Evolutionary conservation across 768 basidiomycete genomes (phyloP), one percentile per base, ranked within the genome.

Genomic region (Rhodotorula graminis): DNA sequence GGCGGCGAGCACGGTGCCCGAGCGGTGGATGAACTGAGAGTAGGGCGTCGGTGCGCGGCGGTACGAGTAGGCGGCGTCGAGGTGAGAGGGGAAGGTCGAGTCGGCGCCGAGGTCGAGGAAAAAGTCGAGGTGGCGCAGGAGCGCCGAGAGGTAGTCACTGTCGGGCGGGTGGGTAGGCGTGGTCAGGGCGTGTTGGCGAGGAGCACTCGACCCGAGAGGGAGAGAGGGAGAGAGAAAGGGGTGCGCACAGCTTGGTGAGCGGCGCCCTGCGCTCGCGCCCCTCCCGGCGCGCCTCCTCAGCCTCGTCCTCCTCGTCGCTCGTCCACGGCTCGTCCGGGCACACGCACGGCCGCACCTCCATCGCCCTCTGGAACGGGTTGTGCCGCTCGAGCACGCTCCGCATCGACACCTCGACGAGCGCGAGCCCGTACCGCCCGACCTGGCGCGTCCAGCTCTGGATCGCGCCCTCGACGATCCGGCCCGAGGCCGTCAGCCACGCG

Each of bases 401-500:
- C 40, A 63, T 65, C 42, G 68, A 67, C 15, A 74, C 76, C 80
- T 98, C 96, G 33, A 97, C 90, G 18, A 99, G 87, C 80, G 88
- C 91, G 67, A 98, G 84, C 7, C 95, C 95, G 72, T 93, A 93
- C 63, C 89, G 86, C 73, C 95, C 93, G 58, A 94, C 91, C 9
- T 86, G 85, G 53, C 90, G 85, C 67, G 86, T 87, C 90, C 93
- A 93, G 64, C 86, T 85, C 52, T 89, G 87, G 33, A 96, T 84
- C 64, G 89, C 86, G 75, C 95, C 93, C 74, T 97, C 94, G 64
- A 98, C 90, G 73, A 88, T 89, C 31, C 91, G 87, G 33, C 93
- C 92, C 1, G 93, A 93, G 3, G 93, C 90, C 5, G 92, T 93
- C 53, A 98, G 89, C 95, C 96, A 99, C 72, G 95, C 91, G 42